Percentiles rank a stretch among this genome's conserved stretches.
Evolutionary conservation across 768 basidiomycete species (phyloP).

Genomic region (Macrolepiota fuliginosa): DNA sequence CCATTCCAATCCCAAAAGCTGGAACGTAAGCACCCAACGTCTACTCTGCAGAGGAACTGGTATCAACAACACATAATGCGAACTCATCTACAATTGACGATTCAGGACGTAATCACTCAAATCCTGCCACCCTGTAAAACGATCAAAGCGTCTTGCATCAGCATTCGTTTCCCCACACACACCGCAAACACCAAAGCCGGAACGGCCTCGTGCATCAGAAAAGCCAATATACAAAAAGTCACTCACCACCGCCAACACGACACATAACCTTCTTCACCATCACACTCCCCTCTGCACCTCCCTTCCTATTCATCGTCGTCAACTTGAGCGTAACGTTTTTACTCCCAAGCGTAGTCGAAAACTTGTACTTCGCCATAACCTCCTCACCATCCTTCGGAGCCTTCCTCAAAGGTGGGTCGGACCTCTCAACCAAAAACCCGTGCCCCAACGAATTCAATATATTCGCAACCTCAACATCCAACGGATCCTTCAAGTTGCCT

Average conservation of each 20-base stretch:
- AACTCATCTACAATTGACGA: conserved; percentile 47
- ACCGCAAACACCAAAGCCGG: background rate
- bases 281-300: conserved; percentile 44
- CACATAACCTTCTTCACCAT: conserved; percentile 88
- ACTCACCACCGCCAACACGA: conserved; percentile 82
- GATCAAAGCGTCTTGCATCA: conserved; percentile 5
- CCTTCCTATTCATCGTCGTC: conserved; percentile 70
- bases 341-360: conserved; percentile 67
- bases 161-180: conserved; percentile 1
- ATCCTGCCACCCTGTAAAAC: conserved; percentile 70
- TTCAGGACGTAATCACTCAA: conserved; percentile 73
- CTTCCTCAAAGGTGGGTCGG: conserved; percentile 72
- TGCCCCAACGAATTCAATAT: conserved; percentile 78
- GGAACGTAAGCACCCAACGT: background rate
- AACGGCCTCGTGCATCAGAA: background rate
- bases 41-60: background rate
- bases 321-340: conserved; percentile 80
- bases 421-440: conserved; percentile 71
- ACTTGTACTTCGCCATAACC: conserved; percentile 79
- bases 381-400: conserved; percentile 74
- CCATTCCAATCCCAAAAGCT: background rate
- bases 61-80: background rate
- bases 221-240: background rate
- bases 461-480: conserved; percentile 75
- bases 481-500: conserved; percentile 68